phyloP scores from a whole-genome alignment of 805 yeast genomes.

The Wickerhamomyces queroliae region DNA sequence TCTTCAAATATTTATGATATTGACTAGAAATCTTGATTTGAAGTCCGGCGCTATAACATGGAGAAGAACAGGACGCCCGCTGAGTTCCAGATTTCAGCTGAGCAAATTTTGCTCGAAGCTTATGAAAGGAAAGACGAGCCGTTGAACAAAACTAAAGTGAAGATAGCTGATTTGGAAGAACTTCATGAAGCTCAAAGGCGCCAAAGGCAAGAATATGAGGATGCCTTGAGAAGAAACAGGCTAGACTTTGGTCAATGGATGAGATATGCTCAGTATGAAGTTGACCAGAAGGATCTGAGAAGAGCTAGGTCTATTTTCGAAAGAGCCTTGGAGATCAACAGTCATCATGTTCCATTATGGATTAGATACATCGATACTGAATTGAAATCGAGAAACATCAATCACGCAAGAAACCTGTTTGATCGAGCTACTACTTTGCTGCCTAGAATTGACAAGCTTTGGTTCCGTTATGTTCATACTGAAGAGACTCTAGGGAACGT shows the following conservation, averaged over 20 bases:
- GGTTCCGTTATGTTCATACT: constrained; percentile 78
- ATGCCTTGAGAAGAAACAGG: constrained; percentile 79
- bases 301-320: constrained; percentile 87
- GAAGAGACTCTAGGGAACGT: constrained; percentile 74
- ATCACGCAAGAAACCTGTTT: constrained; percentile 83
- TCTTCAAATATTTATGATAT: background rate
- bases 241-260: constrained; percentile 85
- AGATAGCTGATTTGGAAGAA: constrained; percentile 74
- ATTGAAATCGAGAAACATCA: constrained; percentile 61
- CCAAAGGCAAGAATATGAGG: constrained; percentile 78
- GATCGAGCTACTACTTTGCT: constrained; percentile 69
- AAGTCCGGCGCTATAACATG: constrained; percentile 1
- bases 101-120: constrained; percentile 58
- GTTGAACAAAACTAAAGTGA: constrained; percentile 36
- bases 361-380: constrained; percentile 76
- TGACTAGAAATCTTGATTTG: background rate
- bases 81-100: constrained; percentile 55
- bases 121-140: constrained; percentile 40
- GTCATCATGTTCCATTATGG: constrained; percentile 80
- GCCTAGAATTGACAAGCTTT: constrained; percentile 79
- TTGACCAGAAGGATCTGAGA: constrained; percentile 68
- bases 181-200: constrained; percentile 67
- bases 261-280: constrained; percentile 85
- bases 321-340: constrained; percentile 74
- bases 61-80: constrained; percentile 39